Evolutionary conservation across 2,329 filamentous ascomycete species (phyloP).

Genomic region (Pseudopyrenochaeta lycopersici): DNA sequence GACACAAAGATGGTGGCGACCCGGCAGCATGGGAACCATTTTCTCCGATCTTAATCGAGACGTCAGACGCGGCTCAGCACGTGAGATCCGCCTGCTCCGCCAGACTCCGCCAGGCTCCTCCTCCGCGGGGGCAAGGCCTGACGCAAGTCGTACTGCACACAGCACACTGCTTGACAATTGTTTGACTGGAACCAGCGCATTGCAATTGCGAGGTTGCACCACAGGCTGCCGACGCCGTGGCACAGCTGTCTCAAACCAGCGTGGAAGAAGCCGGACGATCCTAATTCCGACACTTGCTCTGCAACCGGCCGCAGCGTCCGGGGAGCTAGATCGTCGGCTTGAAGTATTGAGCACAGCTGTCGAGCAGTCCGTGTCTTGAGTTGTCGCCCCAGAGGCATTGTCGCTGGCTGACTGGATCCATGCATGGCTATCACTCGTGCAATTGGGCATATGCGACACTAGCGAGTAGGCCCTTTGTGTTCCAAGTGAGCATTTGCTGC

Average conservation of each 20-base stretch:
- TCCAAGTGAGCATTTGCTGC: background rate
- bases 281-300: slow-evolving; percentile 11
- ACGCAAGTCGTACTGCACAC: slow-evolving; percentile 11
- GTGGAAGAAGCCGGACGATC: slow-evolving; percentile 12
- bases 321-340: slow-evolving; percentile 16
- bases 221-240: slow-evolving; percentile 21
- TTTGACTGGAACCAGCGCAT: slow-evolving; percentile 45
- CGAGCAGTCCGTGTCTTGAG: no score
- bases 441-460: background rate
- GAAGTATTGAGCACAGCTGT: slow-evolving; percentile 3
- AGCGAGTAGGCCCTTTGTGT: no score
- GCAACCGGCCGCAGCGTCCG: slow-evolving; percentile 16
- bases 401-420: no score
- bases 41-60: slow-evolving; percentile 31
- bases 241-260: slow-evolving; percentile 13
- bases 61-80: slow-evolving; percentile 12
- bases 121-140: slow-evolving; percentile 11
- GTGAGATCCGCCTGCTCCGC: slow-evolving; percentile 7
- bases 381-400: no score
- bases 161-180: slow-evolving; percentile 24
- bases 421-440: no score
- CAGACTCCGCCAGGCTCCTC: background rate
- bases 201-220: slow-evolving; percentile 26
- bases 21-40: slow-evolving; percentile 29
- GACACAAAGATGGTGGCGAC: slow-evolving; percentile 20